Percentiles rank a stretch among this genome's conserved stretches.
Evolutionary conservation across 2,329 filamentous ascomycete genomes (phyloP).

Genomic region (Pseudovirgaria hyperparasitica): DNA sequence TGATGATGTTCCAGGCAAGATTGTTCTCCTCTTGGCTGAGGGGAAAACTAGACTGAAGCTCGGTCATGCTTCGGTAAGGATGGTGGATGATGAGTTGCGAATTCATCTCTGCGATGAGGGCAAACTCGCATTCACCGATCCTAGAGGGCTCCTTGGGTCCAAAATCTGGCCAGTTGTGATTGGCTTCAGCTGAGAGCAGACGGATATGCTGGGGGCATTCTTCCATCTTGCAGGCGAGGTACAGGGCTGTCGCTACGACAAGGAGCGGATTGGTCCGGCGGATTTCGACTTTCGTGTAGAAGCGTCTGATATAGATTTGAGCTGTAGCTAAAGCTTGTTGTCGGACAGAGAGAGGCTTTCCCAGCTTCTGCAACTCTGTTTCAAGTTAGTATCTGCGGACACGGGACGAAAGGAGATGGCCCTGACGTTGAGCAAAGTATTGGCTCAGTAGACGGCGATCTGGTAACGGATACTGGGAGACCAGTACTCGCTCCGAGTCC

Average conservation of each 20-base stretch:
- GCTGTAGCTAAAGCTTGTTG: constrained; percentile 92
- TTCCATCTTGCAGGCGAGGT: constrained; percentile 95
- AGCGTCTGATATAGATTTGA: constrained; percentile 87
- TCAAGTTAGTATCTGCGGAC: constrained; percentile 2
- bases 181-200: constrained; percentile 74
- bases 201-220: constrained; percentile 94
- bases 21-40: constrained; percentile 67
- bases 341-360: constrained; percentile 68
- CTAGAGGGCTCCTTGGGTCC: constrained; percentile 55
- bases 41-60: constrained; percentile 55
- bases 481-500: constrained; percentile 59
- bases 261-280: constrained; percentile 88
- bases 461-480: constrained; percentile 70
- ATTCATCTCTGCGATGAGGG: constrained; percentile 79
- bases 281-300: constrained; percentile 84
- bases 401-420: constrained; percentile 1
- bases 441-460: constrained; percentile 74
- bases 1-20: constrained; percentile 72
- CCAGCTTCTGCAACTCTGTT: constrained; percentile 67
- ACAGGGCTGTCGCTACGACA: constrained; percentile 83
- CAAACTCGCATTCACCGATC: constrained; percentile 89
- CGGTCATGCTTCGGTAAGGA: constrained; percentile 70
- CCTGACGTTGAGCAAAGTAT: constrained; percentile 79
- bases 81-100: constrained; percentile 85
- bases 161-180: constrained; percentile 43